phyloP scores from a whole-genome alignment of 164 flowering plant genomes.

The Tetracentron sinense region DNA sequence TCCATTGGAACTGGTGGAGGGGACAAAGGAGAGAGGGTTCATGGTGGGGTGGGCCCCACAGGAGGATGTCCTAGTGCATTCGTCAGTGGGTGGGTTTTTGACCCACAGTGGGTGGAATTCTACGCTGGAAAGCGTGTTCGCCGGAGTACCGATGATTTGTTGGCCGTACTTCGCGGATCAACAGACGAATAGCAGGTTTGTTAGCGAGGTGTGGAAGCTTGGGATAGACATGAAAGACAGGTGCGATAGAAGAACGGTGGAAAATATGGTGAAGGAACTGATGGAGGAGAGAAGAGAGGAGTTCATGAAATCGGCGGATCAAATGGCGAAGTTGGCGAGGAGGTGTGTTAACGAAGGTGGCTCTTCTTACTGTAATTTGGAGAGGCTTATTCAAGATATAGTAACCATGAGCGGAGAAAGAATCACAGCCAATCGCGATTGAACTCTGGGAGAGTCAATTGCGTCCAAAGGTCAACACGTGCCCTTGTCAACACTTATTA shows the following conservation, averaged over 20 bases:
- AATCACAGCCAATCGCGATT: no score
- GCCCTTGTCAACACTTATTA: no score
- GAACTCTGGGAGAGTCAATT: no score
- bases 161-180: constrained; percentile 25
- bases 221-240: constrained; percentile 27
- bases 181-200: constrained; percentile 14
- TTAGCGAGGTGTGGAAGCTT: constrained; percentile 17
- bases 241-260: constrained; percentile 10
- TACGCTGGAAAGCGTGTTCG: constrained; percentile 16
- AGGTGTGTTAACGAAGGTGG: neutral
- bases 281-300: constrained; percentile 3
- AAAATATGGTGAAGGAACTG: no score
- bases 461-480: no score
- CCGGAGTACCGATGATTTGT: no score
- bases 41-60: constrained; percentile 22
- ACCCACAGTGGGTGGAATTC: constrained; percentile 29
- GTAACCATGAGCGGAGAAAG: no score
- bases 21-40: constrained; percentile 11
- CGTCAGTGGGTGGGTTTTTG: constrained; percentile 18
- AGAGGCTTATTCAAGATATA: no score
- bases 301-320: neutral
- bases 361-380: no score
- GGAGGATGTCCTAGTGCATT: constrained; percentile 12
- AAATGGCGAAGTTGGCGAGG: neutral
- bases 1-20: constrained; percentile 17